These are phyloP conservation scores for Ustilago hordei DNA, from an alignment of 1,284 basidiomycete genomes.

Conservation along the genomic window DNA sequence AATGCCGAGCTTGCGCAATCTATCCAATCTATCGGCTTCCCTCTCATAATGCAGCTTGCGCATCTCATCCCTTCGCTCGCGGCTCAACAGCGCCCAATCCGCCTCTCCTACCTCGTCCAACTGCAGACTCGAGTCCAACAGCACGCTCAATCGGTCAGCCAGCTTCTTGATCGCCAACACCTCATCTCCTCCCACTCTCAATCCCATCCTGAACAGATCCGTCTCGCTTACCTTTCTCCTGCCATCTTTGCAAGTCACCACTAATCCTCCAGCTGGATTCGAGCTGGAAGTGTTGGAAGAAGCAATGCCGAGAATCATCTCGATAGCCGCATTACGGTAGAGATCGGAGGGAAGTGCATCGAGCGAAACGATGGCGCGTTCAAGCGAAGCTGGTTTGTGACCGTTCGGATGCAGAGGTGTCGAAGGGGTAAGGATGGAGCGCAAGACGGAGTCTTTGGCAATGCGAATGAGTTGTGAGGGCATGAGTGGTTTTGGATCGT, in stretches of 20 bases:
- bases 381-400: slow-evolving; percentile 41
- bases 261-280: slow-evolving; percentile 21
- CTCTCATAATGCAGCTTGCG: slow-evolving; percentile 37
- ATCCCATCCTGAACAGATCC: slow-evolving; percentile 65
- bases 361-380: slow-evolving; percentile 60
- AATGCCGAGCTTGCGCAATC: slow-evolving; percentile 53
- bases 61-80: slow-evolving; percentile 44
- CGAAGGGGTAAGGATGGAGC: slow-evolving; percentile 54
- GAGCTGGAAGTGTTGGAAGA: slow-evolving; percentile 33
- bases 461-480: slow-evolving; percentile 56
- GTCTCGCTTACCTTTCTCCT: slow-evolving; percentile 59
- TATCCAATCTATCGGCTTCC: slow-evolving; percentile 51
- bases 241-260: slow-evolving; percentile 27
- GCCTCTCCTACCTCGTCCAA: slow-evolving; percentile 48
- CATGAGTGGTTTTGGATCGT: slow-evolving; percentile 65
- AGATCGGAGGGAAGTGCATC: slow-evolving; percentile 60
- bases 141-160: slow-evolving; percentile 58
- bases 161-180: slow-evolving; percentile 59
- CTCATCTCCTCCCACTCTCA: slow-evolving; percentile 62
- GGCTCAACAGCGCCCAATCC: slow-evolving; percentile 29
- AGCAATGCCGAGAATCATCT: slow-evolving; percentile 67
- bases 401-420: slow-evolving; percentile 49
- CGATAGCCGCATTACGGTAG: slow-evolving; percentile 64
- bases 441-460: slow-evolving; percentile 57
- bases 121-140: slow-evolving; percentile 43